Evolutionary conservation across 2,329 filamentous ascomycete species (phyloP).

Genomic region (Myriangium duriaei): DNA sequence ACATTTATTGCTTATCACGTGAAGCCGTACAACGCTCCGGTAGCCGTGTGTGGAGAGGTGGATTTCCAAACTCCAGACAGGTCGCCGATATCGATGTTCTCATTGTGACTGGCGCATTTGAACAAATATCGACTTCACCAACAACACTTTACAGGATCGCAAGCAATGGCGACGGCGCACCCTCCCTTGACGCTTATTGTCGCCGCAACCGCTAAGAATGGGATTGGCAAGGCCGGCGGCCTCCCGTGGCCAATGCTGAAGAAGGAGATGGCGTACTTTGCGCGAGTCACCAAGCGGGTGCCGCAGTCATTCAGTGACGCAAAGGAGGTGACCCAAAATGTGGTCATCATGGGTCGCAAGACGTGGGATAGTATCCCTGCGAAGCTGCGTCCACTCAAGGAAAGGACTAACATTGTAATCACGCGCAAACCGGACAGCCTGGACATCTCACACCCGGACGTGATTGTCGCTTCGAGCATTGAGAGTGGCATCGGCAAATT

Average conservation of each 20-base stretch:
- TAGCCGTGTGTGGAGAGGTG: too few species aligned
- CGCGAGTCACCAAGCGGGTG: conserved; percentile 67
- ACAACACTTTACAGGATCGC: too few species aligned
- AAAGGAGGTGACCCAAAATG: conserved; percentile 29
- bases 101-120: too few species aligned
- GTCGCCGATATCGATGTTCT: too few species aligned
- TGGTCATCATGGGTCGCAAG: conserved; percentile 93
- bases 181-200: conserved; percentile 69
- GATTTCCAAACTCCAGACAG: too few species aligned
- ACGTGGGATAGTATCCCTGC: conserved; percentile 86
- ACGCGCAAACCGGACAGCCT: conserved; percentile 34
- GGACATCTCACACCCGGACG: conserved; percentile 26
- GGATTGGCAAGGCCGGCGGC: conserved; percentile 67
- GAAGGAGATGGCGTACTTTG: conserved; percentile 92
- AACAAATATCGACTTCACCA: too few species aligned
- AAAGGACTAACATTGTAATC: conserved; percentile 71
- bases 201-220: conserved; percentile 75
- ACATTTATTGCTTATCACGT: too few species aligned
- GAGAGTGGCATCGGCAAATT: conserved; percentile 22
- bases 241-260: conserved; percentile 84
- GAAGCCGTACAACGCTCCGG: too few species aligned
- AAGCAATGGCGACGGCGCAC: conserved; percentile 3
- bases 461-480: conserved; percentile 40
- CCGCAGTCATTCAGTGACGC: conserved; percentile 28
- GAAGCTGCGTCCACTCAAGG: conserved; percentile 65